Evolutionary conservation across 768 basidiomycete species (phyloP), one percentile per base, ranked within the genome.

Genomic region (Mycena rebaudengoi): DNA sequence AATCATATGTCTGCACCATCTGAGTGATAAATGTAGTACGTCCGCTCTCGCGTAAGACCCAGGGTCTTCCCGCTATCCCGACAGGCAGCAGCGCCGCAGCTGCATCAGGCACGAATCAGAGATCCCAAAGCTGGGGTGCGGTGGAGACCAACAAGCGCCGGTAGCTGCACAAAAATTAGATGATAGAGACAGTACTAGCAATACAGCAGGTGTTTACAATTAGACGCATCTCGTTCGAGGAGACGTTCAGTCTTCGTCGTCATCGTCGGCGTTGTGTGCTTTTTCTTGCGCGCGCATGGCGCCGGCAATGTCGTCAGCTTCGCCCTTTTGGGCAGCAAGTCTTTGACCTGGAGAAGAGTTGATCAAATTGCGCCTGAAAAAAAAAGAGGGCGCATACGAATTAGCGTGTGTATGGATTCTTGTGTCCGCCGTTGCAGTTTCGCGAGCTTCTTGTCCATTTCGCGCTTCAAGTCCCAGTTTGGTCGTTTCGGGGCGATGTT

Each of bases 401-500:
- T 98, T 21, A 98, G 85, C 3, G 90, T 92, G 71, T 96, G 94
- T 65, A 98, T 93, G 6, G 96, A 88, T 75, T 96, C 93, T 64
- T 96, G 93, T 2, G 95, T 98, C 78, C 88, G 91, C 69, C 94
- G 81, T 71, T 98, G 96, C n/a, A 99, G 82, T 73, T 89, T 96
- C 8, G 90, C 85, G 46, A 95, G 76, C 74, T 94, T 95, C 80
- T 91, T 94, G 60, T 96, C 94, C 79, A 96, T 88, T 70, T 98
- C 95, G 60, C 95, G 88, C 76, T 96, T 96, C 70, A 98, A 82
- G 75, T 97, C 95, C 96, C 95, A 97, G 77, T 97, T 99, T 11
- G 94, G 90, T 46, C 96, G 86, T 84, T 96, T 98, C 4, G 98
- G 98, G 23, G 96, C 96, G 69, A 99, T 99, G 73, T 98, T 99